Conservation (phyloP, 306 rosid genomes). For the Corylus heterophylla region DNA sequence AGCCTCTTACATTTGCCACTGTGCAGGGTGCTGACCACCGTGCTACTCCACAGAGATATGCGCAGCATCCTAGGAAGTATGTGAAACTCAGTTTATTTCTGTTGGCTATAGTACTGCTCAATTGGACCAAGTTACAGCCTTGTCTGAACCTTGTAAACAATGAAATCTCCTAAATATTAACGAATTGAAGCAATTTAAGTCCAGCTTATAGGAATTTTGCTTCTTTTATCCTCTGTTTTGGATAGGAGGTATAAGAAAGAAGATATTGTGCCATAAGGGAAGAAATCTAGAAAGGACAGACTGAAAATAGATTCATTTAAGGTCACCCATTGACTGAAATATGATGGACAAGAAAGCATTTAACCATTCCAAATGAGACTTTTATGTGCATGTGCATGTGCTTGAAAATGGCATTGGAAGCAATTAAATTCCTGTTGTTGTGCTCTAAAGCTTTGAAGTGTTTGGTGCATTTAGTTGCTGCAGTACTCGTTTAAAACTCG, state of each 20-base stretch:
- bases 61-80: constrained; percentile 48
- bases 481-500: background rate
- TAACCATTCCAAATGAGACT: background rate
- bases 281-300: background rate
- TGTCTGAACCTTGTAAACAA: background rate
- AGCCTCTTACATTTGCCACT: constrained; percentile 30
- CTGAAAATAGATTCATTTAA: background rate
- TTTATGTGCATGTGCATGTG: background rate
- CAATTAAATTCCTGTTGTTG: background rate
- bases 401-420: background rate
- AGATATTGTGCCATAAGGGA: background rate
- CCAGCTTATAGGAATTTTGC: background rate
- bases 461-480: background rate
- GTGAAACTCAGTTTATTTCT: constrained; percentile 29
- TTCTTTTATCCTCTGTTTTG: background rate
- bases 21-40: constrained; percentile 50
- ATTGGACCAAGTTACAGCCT: background rate
- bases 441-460: background rate
- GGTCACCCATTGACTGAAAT: background rate
- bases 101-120: constrained; percentile 1
- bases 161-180: constrained; percentile 10
- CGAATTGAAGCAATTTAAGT: constrained; percentile 8
- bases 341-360: background rate
- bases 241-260: background rate
- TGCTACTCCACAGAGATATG: constrained; percentile 33